Evolutionary conservation across 805 yeast genomes (phyloP).

Genomic region (Candida sonorensis): DNA sequence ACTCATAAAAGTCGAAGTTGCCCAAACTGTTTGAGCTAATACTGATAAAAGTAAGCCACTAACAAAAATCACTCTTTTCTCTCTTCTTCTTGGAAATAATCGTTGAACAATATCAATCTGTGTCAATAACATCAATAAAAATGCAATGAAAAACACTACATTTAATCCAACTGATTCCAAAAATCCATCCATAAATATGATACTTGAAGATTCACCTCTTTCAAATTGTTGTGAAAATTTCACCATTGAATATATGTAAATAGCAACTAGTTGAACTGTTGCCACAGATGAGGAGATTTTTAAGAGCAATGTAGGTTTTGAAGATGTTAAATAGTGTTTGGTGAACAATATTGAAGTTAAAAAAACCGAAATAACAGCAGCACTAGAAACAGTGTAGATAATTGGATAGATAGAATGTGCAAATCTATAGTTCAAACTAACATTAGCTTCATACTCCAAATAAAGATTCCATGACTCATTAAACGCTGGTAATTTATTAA

Average conservation of each 20-base stretch:
- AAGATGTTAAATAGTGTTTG: slow-evolving; percentile 42
- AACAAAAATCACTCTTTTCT: slow-evolving; percentile 54
- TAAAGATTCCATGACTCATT: slow-evolving; percentile 42
- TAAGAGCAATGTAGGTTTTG: slow-evolving; percentile 49
- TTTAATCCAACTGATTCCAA: slow-evolving; percentile 40
- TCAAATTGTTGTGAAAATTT: slow-evolving; percentile 42
- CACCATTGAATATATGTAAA: slow-evolving; percentile 41
- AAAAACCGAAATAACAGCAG: slow-evolving; percentile 58
- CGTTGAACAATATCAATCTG: slow-evolving; percentile 70
- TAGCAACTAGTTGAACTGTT: slow-evolving; percentile 46
- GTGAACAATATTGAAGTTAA: slow-evolving; percentile 59
- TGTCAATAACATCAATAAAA: slow-evolving; percentile 51
- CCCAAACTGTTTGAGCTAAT: slow-evolving; percentile 64
- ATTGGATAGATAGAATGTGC: slow-evolving; percentile 54
- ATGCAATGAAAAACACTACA: slow-evolving; percentile 51
- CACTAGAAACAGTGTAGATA: slow-evolving; percentile 53
- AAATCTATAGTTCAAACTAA: slow-evolving; percentile 33
- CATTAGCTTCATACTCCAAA: slow-evolving; percentile 24
- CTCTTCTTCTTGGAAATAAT: slow-evolving; percentile 58
- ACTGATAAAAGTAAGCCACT: slow-evolving; percentile 49
- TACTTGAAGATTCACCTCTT: slow-evolving; percentile 36
- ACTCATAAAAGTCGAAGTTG: slow-evolving; percentile 45
- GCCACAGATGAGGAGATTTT: slow-evolving; percentile 45
- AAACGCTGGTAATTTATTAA: slow-evolving; percentile 35
- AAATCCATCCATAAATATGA: slow-evolving; percentile 36